phyloP scores from a whole-genome alignment of 2,329 filamentous ascomycete genomes.

The Sclerotiophoma versabilis region DNA sequence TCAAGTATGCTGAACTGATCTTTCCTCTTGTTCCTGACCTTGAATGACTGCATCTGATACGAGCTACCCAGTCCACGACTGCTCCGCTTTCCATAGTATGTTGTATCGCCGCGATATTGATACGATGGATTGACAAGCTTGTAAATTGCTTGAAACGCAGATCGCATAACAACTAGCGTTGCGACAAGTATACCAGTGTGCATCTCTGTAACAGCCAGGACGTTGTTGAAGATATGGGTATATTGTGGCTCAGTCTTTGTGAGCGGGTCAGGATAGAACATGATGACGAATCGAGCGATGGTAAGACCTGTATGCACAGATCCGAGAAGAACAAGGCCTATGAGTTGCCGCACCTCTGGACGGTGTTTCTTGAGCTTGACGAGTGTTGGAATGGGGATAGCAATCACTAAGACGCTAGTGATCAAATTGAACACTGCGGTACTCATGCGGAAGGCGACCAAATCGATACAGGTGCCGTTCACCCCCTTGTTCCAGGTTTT shows the following conservation, averaged over 20 bases:
- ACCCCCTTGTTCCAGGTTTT: constrained; percentile 17
- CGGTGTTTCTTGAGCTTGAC: constrained; percentile 14
- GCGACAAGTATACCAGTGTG: constrained; percentile 17
- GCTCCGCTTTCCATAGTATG: constrained; percentile 8
- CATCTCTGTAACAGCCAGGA: constrained; percentile 17
- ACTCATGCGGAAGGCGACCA: constrained; percentile 18
- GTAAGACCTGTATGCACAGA: constrained; percentile 12
- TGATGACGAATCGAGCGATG: constrained; percentile 19
- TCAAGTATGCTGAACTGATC: constrained; percentile 18
- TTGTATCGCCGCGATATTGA: background rate
- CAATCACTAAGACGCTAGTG: constrained; percentile 14
- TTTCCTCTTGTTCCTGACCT: background rate
- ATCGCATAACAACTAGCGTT: constrained; percentile 19
- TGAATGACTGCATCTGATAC: constrained; percentile 5
- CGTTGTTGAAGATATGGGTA: constrained; percentile 17
- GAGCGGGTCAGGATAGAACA: constrained; percentile 17
- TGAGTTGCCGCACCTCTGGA: constrained; percentile 15
- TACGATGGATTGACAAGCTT: constrained; percentile 1
- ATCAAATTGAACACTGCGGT: constrained; percentile 18
- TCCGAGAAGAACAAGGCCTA: constrained; percentile 15
- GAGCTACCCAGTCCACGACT: background rate
- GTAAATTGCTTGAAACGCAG: constrained; percentile 10
- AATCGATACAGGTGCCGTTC: constrained; percentile 11
- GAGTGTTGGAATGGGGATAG: constrained; percentile 20
- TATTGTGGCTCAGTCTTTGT: constrained; percentile 19